Evolutionary conservation across 78 protist genomes (phyloP).

Genomic region (Dictyostelium purpureum): DNA sequence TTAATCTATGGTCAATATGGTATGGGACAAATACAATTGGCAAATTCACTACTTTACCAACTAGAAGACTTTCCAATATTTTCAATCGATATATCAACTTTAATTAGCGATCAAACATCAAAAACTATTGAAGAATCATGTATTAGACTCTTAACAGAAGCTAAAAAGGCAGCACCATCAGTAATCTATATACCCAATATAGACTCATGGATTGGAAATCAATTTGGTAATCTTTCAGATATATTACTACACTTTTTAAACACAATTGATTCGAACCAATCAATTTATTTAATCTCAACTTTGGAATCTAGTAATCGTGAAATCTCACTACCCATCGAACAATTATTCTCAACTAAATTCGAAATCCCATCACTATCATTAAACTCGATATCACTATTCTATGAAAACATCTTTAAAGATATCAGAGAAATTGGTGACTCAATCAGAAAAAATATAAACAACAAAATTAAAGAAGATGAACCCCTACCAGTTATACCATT

Average conservation of each 20-base stretch:
- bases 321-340: background rate
- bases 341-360: background rate
- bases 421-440: background rate
- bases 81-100: slow-evolving; percentile 44
- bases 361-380: background rate
- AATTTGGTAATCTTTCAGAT: slow-evolving; percentile 31
- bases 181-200: slow-evolving; percentile 66
- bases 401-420: background rate
- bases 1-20: slow-evolving; percentile 59
- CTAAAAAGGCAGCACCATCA: slow-evolving; percentile 44
- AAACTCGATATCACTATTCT: background rate
- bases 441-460: background rate
- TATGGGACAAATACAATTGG: slow-evolving; percentile 68
- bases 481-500: slow-evolving; percentile 30
- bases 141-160: slow-evolving; percentile 48
- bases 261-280: slow-evolving; percentile 26
- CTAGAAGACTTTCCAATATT: slow-evolving; percentile 62
- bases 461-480: background rate
- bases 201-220: slow-evolving; percentile 20
- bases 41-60: slow-evolving; percentile 36
- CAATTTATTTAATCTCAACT: slow-evolving; percentile 56
- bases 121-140: slow-evolving; percentile 73
- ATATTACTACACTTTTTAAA: background rate
- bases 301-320: background rate
- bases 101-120: slow-evolving; percentile 38